phyloP scores from a whole-genome alignment of 2,329 filamentous ascomycete species.

The Aspergillus vadensis region DNA sequence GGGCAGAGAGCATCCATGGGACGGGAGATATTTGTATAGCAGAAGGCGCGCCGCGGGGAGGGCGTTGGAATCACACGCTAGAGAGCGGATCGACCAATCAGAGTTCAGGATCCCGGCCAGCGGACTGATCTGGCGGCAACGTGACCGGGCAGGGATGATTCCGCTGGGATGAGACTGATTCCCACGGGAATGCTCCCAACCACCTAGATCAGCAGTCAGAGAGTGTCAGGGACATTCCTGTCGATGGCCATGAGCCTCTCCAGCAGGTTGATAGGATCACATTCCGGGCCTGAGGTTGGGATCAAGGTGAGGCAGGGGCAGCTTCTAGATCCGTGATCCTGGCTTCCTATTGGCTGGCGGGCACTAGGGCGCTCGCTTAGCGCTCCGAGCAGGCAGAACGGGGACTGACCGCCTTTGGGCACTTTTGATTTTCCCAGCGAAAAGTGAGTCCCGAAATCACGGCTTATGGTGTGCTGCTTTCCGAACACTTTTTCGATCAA shows the following conservation, averaged over 20 bases:
- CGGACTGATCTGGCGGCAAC: slow-evolving; percentile 33
- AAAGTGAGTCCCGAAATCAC: slow-evolving; percentile 33
- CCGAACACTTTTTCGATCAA: slow-evolving; percentile 36
- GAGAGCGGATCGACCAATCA: slow-evolving; percentile 39
- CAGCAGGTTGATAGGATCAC: slow-evolving; percentile 20
- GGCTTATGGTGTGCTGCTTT: slow-evolving; percentile 37
- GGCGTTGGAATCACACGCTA: slow-evolving; percentile 42
- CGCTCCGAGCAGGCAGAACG: slow-evolving; percentile 14
- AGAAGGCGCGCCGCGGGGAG: slow-evolving; percentile 29
- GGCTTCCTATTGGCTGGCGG: slow-evolving; percentile 36
- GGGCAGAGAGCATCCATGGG: slow-evolving; percentile 27
- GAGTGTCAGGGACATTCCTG: slow-evolving; percentile 21
- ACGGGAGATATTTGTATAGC: slow-evolving; percentile 46
- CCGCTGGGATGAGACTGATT: slow-evolving; percentile 30
- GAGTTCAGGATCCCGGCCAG: slow-evolving; percentile 29
- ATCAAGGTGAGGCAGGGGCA: slow-evolving; percentile 35
- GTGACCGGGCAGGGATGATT: slow-evolving; percentile 31
- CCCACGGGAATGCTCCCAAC: slow-evolving; percentile 20
- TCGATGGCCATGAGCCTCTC: slow-evolving; percentile 1
- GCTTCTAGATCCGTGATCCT: slow-evolving; percentile 43
- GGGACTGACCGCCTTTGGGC: slow-evolving; percentile 19
- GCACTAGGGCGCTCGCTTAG: slow-evolving; percentile 37
- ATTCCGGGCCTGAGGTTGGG: slow-evolving; percentile 32
- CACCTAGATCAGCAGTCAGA: slow-evolving; percentile 22
- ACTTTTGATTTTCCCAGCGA: slow-evolving; percentile 31